A percentile compares a stretch with the other conserved stretches of the same genome.
Evolutionary conservation across 2,329 filamentous ascomycete species (phyloP).

Genomic region (Curvularia sp.): DNA sequence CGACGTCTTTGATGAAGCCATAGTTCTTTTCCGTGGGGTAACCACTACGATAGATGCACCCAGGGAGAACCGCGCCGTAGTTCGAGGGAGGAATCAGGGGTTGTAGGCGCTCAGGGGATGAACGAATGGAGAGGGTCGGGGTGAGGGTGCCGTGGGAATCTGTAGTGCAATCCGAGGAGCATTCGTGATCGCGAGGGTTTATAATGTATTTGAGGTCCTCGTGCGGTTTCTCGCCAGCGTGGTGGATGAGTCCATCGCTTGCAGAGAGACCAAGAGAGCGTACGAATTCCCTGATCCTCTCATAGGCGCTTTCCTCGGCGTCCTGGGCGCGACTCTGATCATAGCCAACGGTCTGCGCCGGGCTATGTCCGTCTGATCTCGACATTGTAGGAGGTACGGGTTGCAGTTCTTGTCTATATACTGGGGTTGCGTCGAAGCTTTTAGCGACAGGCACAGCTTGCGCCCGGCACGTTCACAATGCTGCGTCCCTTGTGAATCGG

Average conservation of each 20-base stretch:
- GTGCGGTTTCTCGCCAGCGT: conserved; percentile 40
- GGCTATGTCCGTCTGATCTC: conserved; percentile 13
- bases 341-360: conserved; percentile 11
- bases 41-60: conserved; percentile 79
- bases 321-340: conserved; percentile 11
- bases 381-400: conserved; percentile 20
- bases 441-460: conserved; percentile 4
- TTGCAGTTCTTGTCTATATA: background rate
- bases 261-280: conserved; percentile 30
- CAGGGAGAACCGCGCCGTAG: conserved; percentile 76
- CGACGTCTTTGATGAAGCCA: conserved; percentile 70
- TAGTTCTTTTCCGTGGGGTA: conserved; percentile 78
- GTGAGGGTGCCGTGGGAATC: conserved; percentile 26
- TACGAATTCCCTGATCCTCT: conserved; percentile 34
- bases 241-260: conserved; percentile 35
- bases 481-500: background rate
- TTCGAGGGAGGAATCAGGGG: conserved; percentile 67
- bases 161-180: conserved; percentile 19
- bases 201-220: conserved; percentile 38
- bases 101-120: conserved; percentile 44
- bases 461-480: conserved; percentile 4
- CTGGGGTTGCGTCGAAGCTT: background rate
- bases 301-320: conserved; percentile 22
- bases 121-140: conserved; percentile 29
- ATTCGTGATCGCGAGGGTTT: conserved; percentile 29